Evolutionary conservation across 1,284 basidiomycete species (phyloP).

Genomic region (Cutaneotrichosporon cyanovorans): DNA sequence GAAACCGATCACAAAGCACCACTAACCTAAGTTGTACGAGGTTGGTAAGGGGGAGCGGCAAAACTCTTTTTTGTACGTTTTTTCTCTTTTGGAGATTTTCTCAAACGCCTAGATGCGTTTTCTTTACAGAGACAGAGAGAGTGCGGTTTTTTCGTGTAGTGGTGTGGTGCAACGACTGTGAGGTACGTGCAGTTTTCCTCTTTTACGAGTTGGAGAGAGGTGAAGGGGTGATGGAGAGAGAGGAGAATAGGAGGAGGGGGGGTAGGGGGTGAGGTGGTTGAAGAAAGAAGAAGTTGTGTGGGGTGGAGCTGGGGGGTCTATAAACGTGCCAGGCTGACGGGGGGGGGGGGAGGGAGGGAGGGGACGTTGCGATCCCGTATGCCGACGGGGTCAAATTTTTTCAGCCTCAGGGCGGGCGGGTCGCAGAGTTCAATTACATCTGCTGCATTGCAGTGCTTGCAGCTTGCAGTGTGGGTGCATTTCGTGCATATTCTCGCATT

Average conservation of each 20-base stretch:
- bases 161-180: neutral
- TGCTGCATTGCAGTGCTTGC: no score
- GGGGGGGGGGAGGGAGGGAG: no score
- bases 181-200: neutral
- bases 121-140: neutral
- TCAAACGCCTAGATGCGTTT: conserved; percentile 1
- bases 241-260: neutral
- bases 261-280: conserved; percentile 1
- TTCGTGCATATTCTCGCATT: no score
- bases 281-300: neutral
- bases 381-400: no score
- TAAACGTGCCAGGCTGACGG: neutral
- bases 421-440: no score
- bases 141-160: neutral
- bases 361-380: no score
- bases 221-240: neutral
- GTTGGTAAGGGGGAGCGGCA: neutral
- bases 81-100: neutral
- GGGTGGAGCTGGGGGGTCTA: neutral
- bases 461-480: no score
- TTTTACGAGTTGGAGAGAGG: conserved; percentile 6
- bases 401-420: no score
- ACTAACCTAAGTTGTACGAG: neutral
- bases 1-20: neutral
- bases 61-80: neutral